Base-by-base conservation (phyloP, 2,329 filamentous ascomycete species). In the Trichoderma brevicompactum region DNA sequence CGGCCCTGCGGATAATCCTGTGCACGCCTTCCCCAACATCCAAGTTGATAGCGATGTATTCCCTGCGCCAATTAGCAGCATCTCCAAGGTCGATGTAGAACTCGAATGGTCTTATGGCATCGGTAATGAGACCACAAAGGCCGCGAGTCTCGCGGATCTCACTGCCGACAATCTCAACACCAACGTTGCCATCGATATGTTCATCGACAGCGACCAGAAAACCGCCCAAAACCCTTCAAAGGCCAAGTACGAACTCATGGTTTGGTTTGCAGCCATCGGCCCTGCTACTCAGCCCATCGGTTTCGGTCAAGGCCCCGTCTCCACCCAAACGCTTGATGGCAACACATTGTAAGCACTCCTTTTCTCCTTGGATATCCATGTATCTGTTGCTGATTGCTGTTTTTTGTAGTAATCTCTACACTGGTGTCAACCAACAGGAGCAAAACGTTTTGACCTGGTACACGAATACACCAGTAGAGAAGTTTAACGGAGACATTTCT, bases 161-260 rank as follows among this genome's bases (percentile, higher is more conserved):
- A 70, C 67, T 2, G 66, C 73, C 0, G 72, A 74, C n/a, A 67
- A 71, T 0, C 73, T 85, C 66, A 83, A 84, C 69, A 75, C 82
- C 72, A 87, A 87, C 76, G 83, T 87, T 40, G 84, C 83, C 41
- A 76, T 87, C 67, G 85, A 87, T 75, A 84, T 87, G 79, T 87
- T 86, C 74, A 74, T 86, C 62, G 84, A 85, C 68, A 71, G 69
- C 32, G 78, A 84, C 71, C 71, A 78, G 62, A 70, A 68, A 0
- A 78, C 72, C 0, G 75, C 85, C 0, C 66, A 72, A 49, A 72
- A 81, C 72, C 81, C 78, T 48, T 72, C 72, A 1, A 75, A 76
- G 5, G 80, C 85, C 2, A 69, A 70, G 9, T 82, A 80, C 74
- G 85, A 87, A 75, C 77, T 87, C 74, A 86, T 86, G 83, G 79